Evolutionary conservation across 2,329 filamentous ascomycete species (phyloP), one percentile per base, ranked within the genome.

Genomic region (Sarocladium brachiariae): DNA sequence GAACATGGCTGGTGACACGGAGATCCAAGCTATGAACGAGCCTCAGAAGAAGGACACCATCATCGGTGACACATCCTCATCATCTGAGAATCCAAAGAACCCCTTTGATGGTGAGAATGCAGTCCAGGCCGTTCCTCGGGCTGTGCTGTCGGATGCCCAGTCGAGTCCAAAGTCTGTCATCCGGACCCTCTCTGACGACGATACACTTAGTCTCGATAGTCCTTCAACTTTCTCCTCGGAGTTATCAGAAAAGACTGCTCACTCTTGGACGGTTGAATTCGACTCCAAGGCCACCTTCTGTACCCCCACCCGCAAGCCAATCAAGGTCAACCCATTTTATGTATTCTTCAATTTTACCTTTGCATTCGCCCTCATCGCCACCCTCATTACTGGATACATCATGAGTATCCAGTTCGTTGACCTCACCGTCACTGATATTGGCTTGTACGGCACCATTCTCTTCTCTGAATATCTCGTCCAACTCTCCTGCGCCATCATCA

Each of bases 391-490:
- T 10, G 49, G 49, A 3, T 50, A 50, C 37, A 27, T 49, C 31
- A 43, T 54, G 25, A 41, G 49, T 8, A 50, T 51, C 24, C 27
- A 30, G 11, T 21, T 53, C 11, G 24, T 51, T 14, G 48, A 52
- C 21, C 31, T 54, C 21, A 18, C 10, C 45, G 27, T 54, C 31
- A 52, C 51, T 27, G 16, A 30, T 16, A 51, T 54, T 30, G 53
- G 53, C 14, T 51, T 54, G 4, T 54, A 54, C 49, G 53, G 53
- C 41, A 54, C 38, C 10, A 50, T 54, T 35, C 53, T 54, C 18
- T 41, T 54, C 16, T 53, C 53, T 13, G 51, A 52, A 30, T 54
- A 54, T 39, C 38, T 54, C 16, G 16, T 54, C 18, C 53, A 54
- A 39, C 53, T 54, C 9, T 13, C n/a, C 9, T 54, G 53, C 34